Percentiles rank a stretch among this genome's conserved stretches.
Conservation (phyloP, 192 early-diverging fungal genomes). For the Fimicolochytrium jonesii region DNA sequence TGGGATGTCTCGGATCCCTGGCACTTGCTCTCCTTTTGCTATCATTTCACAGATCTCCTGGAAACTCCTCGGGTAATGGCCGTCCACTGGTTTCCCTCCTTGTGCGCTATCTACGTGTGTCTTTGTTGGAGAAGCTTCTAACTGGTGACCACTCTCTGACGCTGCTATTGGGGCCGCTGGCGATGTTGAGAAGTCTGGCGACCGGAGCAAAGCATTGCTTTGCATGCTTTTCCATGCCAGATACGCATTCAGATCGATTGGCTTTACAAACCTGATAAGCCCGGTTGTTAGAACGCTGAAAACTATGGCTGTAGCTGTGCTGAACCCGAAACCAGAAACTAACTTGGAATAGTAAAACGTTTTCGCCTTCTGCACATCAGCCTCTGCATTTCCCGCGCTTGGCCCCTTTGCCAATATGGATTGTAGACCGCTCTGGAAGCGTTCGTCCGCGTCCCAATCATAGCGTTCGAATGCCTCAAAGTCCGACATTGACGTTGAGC, state of each 20-base stretch:
- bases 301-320: too few relatives aligned
- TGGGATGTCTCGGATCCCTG: slow-evolving; percentile 40
- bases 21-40: slow-evolving; percentile 32
- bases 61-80: slow-evolving; percentile 36
- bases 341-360: slow-evolving; percentile 41
- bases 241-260: background rate
- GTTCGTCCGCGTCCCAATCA: slow-evolving; percentile 5
- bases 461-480: slow-evolving; percentile 11
- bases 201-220: too few relatives aligned
- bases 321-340: too few relatives aligned
- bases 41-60: slow-evolving; percentile 44
- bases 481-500: too few relatives aligned
- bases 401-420: slow-evolving; percentile 6
- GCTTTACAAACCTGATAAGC: slow-evolving; percentile 20
- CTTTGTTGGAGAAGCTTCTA: too few relatives aligned
- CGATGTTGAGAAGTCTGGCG: too few relatives aligned
- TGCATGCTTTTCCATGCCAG: slow-evolving; percentile 1
- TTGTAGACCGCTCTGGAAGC: slow-evolving; percentile 17
- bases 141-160: too few relatives aligned
- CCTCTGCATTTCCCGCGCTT: background rate
- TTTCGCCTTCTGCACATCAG: slow-evolving; percentile 22
- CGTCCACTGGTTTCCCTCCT: too few relatives aligned
- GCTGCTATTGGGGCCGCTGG: too few relatives aligned
- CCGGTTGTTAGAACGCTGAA: too few relatives aligned
- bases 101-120: too few relatives aligned